phyloP scores from a whole-genome alignment of 148 eudicot species.

The Persicaria tinctoria region DNA sequence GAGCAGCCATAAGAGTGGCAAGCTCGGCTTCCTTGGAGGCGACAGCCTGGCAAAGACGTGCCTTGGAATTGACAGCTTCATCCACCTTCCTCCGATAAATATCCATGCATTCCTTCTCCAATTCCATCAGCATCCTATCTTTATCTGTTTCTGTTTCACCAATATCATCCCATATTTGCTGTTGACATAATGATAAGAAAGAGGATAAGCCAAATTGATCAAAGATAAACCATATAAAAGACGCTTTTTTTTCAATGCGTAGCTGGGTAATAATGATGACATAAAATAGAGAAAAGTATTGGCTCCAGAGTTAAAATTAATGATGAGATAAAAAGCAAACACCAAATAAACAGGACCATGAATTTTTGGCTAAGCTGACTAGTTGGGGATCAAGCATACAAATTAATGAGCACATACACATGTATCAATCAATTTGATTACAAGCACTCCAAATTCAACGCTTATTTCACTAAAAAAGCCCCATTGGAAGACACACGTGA shows the following conservation, averaged over 20 bases:
- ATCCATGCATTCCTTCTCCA: conserved; percentile 55
- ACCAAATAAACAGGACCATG: neutral
- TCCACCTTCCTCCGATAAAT: conserved; percentile 59
- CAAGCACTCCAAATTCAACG: neutral
- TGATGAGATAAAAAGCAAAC: neutral
- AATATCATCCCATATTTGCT: conserved; percentile 69
- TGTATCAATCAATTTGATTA: neutral
- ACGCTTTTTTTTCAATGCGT: neutral
- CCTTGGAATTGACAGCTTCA: conserved; percentile 53
- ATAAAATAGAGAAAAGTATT: neutral
- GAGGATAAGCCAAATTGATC: neutral
- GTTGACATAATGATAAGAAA: conserved; percentile 13
- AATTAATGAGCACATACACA: neutral
- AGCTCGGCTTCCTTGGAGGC: conserved; percentile 65
- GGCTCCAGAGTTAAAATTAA: neutral
- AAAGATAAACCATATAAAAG: neutral
- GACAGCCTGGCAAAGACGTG: conserved; percentile 50
- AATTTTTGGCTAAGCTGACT: neutral
- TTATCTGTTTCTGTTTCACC: conserved; percentile 56
- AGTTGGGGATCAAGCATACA: neutral
- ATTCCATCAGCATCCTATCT: conserved; percentile 54
- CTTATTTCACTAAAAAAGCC: neutral
- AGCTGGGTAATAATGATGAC: neutral
- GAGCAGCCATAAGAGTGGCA: conserved; percentile 58
- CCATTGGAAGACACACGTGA: neutral